Conservation (phyloP, 2,329 filamentous ascomycete species). For the Fusarium decemcellulare region DNA sequence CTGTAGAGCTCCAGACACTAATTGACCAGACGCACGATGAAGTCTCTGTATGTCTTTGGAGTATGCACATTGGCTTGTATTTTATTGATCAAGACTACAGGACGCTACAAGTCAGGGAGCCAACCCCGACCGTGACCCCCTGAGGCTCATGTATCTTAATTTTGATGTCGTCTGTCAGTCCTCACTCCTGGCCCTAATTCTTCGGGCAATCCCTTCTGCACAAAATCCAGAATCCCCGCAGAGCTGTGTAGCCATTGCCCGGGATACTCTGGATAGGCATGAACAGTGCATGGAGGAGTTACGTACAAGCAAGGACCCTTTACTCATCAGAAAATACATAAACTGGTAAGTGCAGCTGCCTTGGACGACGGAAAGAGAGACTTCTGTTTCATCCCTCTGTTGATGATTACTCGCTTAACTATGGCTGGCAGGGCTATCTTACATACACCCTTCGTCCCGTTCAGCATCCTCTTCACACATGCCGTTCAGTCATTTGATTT, state of each 20-base stretch:
- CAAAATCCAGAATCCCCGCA: constrained; percentile 11
- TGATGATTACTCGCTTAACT: constrained; percentile 1
- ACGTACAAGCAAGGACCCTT: constrained; percentile 42
- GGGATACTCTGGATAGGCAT: constrained; percentile 52
- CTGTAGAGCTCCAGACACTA: constrained; percentile 20
- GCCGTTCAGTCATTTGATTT: constrained; percentile 40
- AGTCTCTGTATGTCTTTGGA: constrained; percentile 19
- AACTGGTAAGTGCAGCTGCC: constrained; percentile 48
- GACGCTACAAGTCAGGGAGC: not conserved
- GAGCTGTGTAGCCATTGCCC: constrained; percentile 51
- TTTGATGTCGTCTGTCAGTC: constrained; percentile 53
- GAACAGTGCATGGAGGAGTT: constrained; percentile 49
- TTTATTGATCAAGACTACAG: constrained; percentile 1
- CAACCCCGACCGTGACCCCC: constrained; percentile 29
- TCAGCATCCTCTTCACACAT: constrained; percentile 54
- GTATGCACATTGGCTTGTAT: not conserved
- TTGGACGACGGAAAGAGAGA: too few relatives aligned
- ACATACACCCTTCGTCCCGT: constrained; percentile 55
- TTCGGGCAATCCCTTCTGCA: constrained; percentile 43
- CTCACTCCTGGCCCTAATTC: constrained; percentile 52
- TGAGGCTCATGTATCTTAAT: constrained; percentile 50
- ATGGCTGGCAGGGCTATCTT: constrained; percentile 50
- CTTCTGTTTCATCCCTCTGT: not conserved
- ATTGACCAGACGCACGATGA: constrained; percentile 27
- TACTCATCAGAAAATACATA: constrained; percentile 53